A percentile compares a stretch with the other conserved stretches of the same genome.
Evolutionary conservation across 2,329 filamentous ascomycete genomes (phyloP).

Genomic region (Paramyrothecium roridum): DNA sequence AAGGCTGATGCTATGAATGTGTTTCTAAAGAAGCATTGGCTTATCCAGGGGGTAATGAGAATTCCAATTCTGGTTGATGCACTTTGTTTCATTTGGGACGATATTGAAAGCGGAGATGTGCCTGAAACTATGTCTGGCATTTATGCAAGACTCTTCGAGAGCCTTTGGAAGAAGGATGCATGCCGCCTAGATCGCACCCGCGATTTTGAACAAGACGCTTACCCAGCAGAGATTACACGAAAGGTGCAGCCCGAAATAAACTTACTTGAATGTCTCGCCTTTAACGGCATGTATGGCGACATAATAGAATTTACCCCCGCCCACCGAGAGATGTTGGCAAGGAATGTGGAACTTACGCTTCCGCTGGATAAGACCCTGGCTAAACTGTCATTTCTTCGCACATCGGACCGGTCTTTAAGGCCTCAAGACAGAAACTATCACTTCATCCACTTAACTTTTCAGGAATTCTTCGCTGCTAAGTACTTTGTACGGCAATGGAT

Average conservation of each 20-base stretch:
- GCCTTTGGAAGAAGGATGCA: conserved; percentile 35
- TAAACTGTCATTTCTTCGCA: conserved; percentile 32
- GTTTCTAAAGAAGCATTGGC: conserved; percentile 27
- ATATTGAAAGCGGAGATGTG: conserved; percentile 3
- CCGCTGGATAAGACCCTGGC: conserved; percentile 12
- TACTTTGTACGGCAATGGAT: conserved; percentile 33
- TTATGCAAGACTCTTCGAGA: conserved; percentile 26
- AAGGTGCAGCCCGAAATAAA: too few species aligned
- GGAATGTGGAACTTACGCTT: conserved; percentile 4
- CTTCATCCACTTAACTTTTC: conserved; percentile 39
- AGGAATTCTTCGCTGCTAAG: conserved; percentile 38
- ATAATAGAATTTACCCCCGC: conserved; percentile 25
- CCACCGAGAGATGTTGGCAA: conserved; percentile 15
- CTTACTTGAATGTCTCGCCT: conserved; percentile 30
- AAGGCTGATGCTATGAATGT: too few species aligned
- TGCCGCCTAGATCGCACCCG: too few species aligned
- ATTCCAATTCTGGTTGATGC: conserved; percentile 44
- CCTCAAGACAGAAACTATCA: conserved; percentile 24
- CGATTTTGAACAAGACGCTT: neutral
- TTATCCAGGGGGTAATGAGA: conserved; percentile 32
- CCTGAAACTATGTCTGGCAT: conserved; percentile 33
- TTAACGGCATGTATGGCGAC: conserved; percentile 28
- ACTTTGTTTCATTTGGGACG: conserved; percentile 32
- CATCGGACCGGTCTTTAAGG: conserved; percentile 21
- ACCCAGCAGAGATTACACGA: conserved; percentile 10